These are phyloP conservation scores for Boletus rubescentipes DNA, from an alignment of 768 basidiomycete species.

Conservation along the genomic window DNA sequence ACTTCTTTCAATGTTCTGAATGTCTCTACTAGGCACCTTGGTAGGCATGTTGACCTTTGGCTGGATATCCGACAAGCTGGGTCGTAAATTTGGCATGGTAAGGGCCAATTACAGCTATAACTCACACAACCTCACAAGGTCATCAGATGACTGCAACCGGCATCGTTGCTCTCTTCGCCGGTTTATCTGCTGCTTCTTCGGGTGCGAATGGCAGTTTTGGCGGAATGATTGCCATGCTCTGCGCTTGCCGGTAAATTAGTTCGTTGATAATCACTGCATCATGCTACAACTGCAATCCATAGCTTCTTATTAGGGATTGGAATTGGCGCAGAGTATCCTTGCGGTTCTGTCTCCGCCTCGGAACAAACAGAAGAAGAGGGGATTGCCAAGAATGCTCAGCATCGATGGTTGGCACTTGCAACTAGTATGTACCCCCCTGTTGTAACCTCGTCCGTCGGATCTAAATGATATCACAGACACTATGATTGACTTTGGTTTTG, in stretches of 20 bases:
- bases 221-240: conserved; percentile 77
- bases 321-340: conserved; percentile 87
- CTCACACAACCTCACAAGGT: conserved; percentile 12
- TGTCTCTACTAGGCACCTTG: conserved; percentile 74
- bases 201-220: conserved; percentile 71
- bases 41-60: conserved; percentile 83
- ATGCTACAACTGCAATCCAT: background rate
- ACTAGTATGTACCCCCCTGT: conserved; percentile 59
- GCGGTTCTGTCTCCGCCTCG: conserved; percentile 83
- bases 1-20: conserved; percentile 60
- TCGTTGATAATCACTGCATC: background rate
- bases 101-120: conserved; percentile 6
- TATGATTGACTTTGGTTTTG: conserved; percentile 88
- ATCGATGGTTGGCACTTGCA: conserved; percentile 83
- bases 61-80: conserved; percentile 82
- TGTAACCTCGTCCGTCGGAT: background rate
- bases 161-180: conserved; percentile 84
- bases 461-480: conserved; percentile 44
- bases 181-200: conserved; percentile 76
- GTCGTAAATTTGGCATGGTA: conserved; percentile 88
- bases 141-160: conserved; percentile 73
- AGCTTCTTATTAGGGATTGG: conserved; percentile 90
- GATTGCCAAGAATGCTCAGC: conserved; percentile 77
- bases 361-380: conserved; percentile 87
- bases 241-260: conserved; percentile 62